Percentiles rank a stretch among this genome's conserved stretches.
Conservation (phyloP, 169 alveolate genomes). For the Plasmodium berghei region DNA sequence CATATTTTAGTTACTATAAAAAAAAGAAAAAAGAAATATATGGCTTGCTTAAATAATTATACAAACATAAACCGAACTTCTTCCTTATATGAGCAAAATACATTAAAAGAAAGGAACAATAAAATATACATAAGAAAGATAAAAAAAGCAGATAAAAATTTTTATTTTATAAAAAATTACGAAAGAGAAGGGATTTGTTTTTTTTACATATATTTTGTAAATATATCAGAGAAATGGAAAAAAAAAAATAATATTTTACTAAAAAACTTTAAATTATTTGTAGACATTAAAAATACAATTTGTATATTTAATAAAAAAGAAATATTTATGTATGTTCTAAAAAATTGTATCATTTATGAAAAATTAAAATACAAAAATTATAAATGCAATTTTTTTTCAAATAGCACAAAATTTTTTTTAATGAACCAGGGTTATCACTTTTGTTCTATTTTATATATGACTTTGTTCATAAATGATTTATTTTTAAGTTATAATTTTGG, state of each 20-base stretch:
- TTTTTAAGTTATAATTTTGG: not conserved
- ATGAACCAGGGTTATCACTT: slow-evolving; percentile 10
- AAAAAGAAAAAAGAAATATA: not conserved
- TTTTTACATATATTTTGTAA: slow-evolving; percentile 31
- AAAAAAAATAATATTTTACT: slow-evolving; percentile 10
- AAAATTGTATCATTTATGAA: slow-evolving; percentile 44
- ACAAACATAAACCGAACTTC: not conserved
- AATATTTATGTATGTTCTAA: slow-evolving; percentile 24
- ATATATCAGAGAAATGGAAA: slow-evolving; percentile 5
- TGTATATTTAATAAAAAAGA: slow-evolving; percentile 40
- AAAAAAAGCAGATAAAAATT: not conserved
- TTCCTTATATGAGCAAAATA: not conserved
- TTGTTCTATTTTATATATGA: slow-evolving; percentile 32
- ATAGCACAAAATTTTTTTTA: not conserved
- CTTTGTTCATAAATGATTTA: slow-evolving; percentile 9
- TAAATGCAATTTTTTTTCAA: slow-evolving; percentile 5
- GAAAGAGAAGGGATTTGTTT: not conserved
- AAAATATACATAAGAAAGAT: slow-evolving; percentile 31
- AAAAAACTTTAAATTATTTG: slow-evolving; percentile 22
- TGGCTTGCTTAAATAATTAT: not conserved
- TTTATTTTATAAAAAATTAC: slow-evolving; percentile 6
- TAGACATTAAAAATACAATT: slow-evolving; percentile 10
- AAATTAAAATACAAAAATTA: slow-evolving; percentile 24
- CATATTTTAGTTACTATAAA: not conserved
- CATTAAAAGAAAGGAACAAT: not conserved